Percentiles rank a stretch among this genome's conserved stretches.
These are phyloP conservation scores for Thymus quinquecostatus DNA, from an alignment of 257 asterid genomes.

Conservation along the genomic window DNA sequence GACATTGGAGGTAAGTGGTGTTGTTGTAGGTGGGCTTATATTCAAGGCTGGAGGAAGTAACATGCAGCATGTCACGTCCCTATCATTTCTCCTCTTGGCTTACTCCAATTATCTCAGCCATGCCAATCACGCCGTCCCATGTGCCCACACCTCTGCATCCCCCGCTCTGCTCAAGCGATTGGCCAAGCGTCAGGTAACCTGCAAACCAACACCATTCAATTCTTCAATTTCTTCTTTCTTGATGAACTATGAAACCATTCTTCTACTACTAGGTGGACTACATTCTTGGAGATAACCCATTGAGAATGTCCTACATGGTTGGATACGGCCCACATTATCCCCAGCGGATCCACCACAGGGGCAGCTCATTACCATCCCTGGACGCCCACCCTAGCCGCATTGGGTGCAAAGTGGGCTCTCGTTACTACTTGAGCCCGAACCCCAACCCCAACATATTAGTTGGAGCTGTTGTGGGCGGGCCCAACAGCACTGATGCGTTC, in stretches of 20 bases:
- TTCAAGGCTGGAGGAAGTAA: constrained; percentile 85
- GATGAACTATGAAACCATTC: too few relatives aligned
- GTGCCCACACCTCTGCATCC: constrained; percentile 67
- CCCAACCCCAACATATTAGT: constrained; percentile 70
- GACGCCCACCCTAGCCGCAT: constrained; percentile 61
- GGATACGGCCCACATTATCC: constrained; percentile 79
- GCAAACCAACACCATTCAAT: too few relatives aligned
- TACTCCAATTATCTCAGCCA: constrained; percentile 91
- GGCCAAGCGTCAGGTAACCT: constrained; percentile 75
- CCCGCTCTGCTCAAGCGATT: constrained; percentile 75
- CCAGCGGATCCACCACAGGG: constrained; percentile 78
- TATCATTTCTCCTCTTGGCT: constrained; percentile 74
- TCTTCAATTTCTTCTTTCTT: not conserved
- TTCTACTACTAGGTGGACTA: constrained; percentile 64
- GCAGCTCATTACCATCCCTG: constrained; percentile 68
- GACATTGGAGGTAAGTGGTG: too few relatives aligned
- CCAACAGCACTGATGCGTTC: constrained; percentile 61
- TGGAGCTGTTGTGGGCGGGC: constrained; percentile 90
- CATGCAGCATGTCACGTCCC: constrained; percentile 95
- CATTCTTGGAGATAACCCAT: constrained; percentile 83
- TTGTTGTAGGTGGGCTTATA: constrained; percentile 57
- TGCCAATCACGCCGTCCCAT: constrained; percentile 72
- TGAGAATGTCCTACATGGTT: constrained; percentile 87
- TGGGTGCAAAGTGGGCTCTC: constrained; percentile 67
- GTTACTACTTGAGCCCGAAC: constrained; percentile 57